Conservation (phyloP, 1,284 basidiomycete genomes). For the Trametes polyzona region DNA sequence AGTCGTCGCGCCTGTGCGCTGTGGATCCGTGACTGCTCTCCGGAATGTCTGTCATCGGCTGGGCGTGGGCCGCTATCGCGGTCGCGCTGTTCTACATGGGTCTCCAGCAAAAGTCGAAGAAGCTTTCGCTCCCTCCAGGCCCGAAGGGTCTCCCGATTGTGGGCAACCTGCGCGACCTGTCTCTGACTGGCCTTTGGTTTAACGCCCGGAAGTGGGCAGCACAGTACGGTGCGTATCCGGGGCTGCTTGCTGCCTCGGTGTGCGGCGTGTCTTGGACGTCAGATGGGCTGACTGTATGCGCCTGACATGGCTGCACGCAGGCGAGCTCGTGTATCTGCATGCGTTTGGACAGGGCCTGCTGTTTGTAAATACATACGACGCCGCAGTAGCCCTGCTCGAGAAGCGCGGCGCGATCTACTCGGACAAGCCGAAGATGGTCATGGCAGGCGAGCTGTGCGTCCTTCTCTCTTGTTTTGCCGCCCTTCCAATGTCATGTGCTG, state of each 20-base stretch:
- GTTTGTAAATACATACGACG: slow-evolving; percentile 64
- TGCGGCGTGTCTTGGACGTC: neutral
- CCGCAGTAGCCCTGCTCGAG: slow-evolving; percentile 64
- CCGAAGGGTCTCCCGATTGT: slow-evolving; percentile 66
- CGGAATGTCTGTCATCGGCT: slow-evolving; percentile 27
- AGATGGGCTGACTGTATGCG: slow-evolving; percentile 1
- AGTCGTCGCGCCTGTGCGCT: slow-evolving; percentile 12
- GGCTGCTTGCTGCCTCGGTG: neutral
- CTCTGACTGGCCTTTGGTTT: slow-evolving; percentile 52
- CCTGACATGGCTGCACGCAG: too few relatives aligned
- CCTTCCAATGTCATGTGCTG: slow-evolving; percentile 16
- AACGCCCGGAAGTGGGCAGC: slow-evolving; percentile 37
- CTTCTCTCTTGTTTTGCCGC: slow-evolving; percentile 3
- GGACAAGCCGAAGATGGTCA: slow-evolving; percentile 68
- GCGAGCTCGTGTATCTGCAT: slow-evolving; percentile 68
- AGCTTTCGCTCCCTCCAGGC: slow-evolving; percentile 54
- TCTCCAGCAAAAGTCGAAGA: slow-evolving; percentile 23
- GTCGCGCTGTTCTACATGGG: slow-evolving; percentile 29
- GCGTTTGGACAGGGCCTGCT: slow-evolving; percentile 66
- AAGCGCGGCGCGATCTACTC: slow-evolving; percentile 71
- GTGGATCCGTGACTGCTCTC: slow-evolving; percentile 28
- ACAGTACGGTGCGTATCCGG: slow-evolving; percentile 31
- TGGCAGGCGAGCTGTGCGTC: slow-evolving; percentile 57
- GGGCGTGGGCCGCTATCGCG: slow-evolving; percentile 24
- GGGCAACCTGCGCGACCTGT: slow-evolving; percentile 64